phyloP scores from a whole-genome alignment of 495 filamentous ascomycete species.

The Darksidea phi region DNA sequence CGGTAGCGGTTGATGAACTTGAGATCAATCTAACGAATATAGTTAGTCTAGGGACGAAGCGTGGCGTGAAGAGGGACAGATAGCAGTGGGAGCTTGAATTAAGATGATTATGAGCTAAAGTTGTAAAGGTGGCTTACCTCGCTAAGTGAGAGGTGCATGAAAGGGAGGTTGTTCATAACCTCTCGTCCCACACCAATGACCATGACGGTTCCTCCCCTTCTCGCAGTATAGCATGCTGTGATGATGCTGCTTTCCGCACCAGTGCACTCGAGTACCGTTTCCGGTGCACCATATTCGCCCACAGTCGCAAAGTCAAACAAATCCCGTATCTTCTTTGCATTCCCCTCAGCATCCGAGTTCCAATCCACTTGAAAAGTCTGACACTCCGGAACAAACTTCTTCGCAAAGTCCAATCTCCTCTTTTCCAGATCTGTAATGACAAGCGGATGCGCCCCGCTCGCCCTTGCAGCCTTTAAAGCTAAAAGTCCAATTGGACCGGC shows the following conservation, averaged over 20 bases:
- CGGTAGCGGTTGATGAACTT: conserved; percentile 65
- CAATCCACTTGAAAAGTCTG: conserved; percentile 55
- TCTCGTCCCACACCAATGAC: conserved; percentile 63
- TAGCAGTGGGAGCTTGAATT: conserved; percentile 2
- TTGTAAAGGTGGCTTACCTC: conserved; percentile 38
- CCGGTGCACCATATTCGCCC: conserved; percentile 53
- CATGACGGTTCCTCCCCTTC: conserved; percentile 59
- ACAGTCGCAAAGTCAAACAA: conserved; percentile 46
- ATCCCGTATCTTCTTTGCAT: conserved; percentile 53
- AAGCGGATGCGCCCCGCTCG: conserved; percentile 62
- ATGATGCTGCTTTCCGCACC: conserved; percentile 60
- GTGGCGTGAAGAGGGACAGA: too few species aligned
- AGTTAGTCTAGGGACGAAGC: too few species aligned
- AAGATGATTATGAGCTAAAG: too few species aligned
- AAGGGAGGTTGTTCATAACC: conserved; percentile 62
- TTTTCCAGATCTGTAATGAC: conserved; percentile 63
- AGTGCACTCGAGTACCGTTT: conserved; percentile 62
- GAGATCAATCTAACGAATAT: conserved; percentile 53
- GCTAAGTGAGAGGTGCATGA: conserved; percentile 63
- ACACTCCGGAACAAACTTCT: conserved; percentile 56
- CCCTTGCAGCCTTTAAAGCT: conserved; percentile 52
- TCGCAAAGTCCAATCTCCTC: conserved; percentile 57
- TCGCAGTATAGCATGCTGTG: conserved; percentile 57
- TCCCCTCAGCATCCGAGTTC: conserved; percentile 49
- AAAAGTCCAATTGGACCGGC: conserved; percentile 55